phyloP scores from a whole-genome alignment of 257 asterid species.

The Solanum raphanifolium region DNA sequence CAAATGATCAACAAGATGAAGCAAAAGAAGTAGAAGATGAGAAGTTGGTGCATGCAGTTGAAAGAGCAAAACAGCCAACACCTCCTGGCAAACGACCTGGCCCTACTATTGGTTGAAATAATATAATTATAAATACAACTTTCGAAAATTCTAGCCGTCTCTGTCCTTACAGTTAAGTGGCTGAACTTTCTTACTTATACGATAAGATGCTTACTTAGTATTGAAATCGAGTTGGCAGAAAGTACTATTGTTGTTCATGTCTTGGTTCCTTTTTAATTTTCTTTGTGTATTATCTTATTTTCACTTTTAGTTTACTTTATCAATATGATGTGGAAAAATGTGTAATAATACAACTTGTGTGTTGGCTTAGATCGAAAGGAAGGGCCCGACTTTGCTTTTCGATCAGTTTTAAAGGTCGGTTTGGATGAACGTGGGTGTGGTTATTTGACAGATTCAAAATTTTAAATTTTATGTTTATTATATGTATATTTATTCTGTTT shows the following conservation, averaged over 20 bases:
- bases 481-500: background rate
- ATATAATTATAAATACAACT: background rate
- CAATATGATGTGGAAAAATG: background rate
- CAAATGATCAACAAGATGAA: background rate
- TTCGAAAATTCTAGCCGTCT: fast-evolving
- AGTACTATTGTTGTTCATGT: background rate
- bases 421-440: background rate
- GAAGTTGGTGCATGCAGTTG: background rate
- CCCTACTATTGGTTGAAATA: background rate
- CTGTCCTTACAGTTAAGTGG: background rate
- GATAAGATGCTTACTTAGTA: background rate
- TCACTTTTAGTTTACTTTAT: background rate
- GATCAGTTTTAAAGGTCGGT: background rate
- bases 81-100: background rate
- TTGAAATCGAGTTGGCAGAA: background rate
- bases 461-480: background rate
- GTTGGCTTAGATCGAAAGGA: background rate
- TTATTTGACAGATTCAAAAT: too few relatives aligned
- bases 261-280: background rate
- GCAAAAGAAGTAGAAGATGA: background rate
- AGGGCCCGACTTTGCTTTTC: too few relatives aligned
- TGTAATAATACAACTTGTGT: background rate
- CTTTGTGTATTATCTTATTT: background rate
- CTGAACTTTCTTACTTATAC: too few relatives aligned
- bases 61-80: background rate